Conservation (phyloP, 2,329 filamentous ascomycete genomes). For the Aureobasidium vineae region DNA sequence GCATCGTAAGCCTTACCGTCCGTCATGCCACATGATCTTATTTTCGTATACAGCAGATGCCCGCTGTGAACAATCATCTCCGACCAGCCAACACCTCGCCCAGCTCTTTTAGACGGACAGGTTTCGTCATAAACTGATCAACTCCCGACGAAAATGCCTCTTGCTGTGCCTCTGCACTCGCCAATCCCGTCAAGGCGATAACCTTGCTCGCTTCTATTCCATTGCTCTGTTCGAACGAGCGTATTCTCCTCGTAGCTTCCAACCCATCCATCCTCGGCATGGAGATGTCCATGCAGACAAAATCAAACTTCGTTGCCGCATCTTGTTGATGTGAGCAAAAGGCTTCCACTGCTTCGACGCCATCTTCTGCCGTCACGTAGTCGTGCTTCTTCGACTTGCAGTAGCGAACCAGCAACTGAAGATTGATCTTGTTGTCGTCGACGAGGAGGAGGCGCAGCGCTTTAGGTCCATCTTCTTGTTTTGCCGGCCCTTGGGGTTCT, state of each 20-base stretch:
- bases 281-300: constrained; percentile 49
- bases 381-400: constrained; percentile 37
- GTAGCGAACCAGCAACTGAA: constrained; percentile 38
- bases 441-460: constrained; percentile 34
- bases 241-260: constrained; percentile 27
- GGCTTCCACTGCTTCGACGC: constrained; percentile 46
- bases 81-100: constrained; percentile 11
- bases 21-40: neutral
- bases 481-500: neutral
- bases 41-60: neutral
- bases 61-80: neutral
- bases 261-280: constrained; percentile 27
- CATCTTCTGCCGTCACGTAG: constrained; percentile 45
- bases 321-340: constrained; percentile 36
- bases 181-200: constrained; percentile 35
- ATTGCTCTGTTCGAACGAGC: constrained; percentile 26
- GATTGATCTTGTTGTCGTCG: constrained; percentile 36
- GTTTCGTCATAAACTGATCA: constrained; percentile 38
- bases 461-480: neutral
- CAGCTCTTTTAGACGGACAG: constrained; percentile 28
- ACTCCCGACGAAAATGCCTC: constrained; percentile 34
- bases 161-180: constrained; percentile 33
- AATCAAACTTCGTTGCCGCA: constrained; percentile 32
- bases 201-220: constrained; percentile 26
- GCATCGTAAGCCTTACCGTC: neutral